Evolutionary conservation across 768 basidiomycete genomes (phyloP), one percentile per base, ranked within the genome.

Genomic region (Hygrophorus pudorinus): DNA sequence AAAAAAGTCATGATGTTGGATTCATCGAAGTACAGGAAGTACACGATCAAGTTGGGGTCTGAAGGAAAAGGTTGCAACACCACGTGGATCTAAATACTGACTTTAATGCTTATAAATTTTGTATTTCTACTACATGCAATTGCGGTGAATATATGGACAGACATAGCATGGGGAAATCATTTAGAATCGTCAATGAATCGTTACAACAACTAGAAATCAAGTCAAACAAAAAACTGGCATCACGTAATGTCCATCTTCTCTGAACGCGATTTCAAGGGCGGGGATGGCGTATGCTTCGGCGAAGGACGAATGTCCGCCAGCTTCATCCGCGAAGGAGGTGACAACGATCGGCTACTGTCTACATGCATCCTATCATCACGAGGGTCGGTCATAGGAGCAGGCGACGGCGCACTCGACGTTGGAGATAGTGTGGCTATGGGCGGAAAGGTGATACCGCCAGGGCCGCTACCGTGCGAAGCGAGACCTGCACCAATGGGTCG

Each of bases 381-480:
- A 24, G 24, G 24, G 38, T 68, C 70, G 42, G 59, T 58, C 39
- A 67, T 65, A 46, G 57, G 53, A 16, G 59, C 57, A 7, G 78
- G 76, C 10, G 78, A 77, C 12, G 75, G 71, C 12, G 71, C 70
- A 3, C 72, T 72, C 10, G 78, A 78, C 5, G 73, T 58, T 2
- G 81, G 79, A 5, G 81, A 77, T 17, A 85, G 61, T 5, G 81
- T 82, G 17, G 79, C 72, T 48, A 85, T 85, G 0, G 81, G 81
- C 38, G 84, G 84, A 1, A 85, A 67, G 1, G 78, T 70, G 35
- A 82, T 74, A 14, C 21, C 41, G 28, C 33, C 39, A 10, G n/a
- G n/a, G 7, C 55, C 56, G 31, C 52, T 57, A 41, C 58, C 35
- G 51, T 74, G 68, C 4, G 64, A 61, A 16, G 66, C 60, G 41